Evolutionary conservation across 345 rosid genomes (phyloP).

Genomic region (Salix caprea): DNA sequence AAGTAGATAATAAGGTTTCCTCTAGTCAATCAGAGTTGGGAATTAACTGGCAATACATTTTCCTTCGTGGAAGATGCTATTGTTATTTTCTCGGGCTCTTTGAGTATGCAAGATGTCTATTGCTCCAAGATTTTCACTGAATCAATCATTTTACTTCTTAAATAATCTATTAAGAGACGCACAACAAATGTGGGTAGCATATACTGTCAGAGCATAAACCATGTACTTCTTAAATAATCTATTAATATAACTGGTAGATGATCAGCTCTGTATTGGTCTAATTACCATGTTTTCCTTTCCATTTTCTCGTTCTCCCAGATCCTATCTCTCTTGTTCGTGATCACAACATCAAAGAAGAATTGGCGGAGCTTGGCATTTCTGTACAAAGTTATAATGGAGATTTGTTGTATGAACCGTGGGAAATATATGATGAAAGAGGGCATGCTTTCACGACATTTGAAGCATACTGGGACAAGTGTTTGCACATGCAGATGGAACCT

Average conservation of each 20-base stretch:
- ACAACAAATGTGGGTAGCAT: not conserved
- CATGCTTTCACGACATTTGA: slow-evolving; percentile 63
- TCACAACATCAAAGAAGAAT: slow-evolving; percentile 68
- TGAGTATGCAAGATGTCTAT: not conserved
- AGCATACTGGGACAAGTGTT: slow-evolving; percentile 70
- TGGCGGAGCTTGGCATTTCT: slow-evolving; percentile 65
- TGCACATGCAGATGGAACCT: slow-evolving; percentile 58
- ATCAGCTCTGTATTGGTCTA: not conserved
- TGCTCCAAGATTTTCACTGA: not conserved
- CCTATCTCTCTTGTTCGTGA: slow-evolving; percentile 85
- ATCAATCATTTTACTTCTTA: not conserved
- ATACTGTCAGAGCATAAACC: not conserved
- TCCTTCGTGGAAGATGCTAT: not conserved
- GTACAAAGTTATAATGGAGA: slow-evolving; percentile 89
- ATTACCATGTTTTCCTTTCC: not conserved
- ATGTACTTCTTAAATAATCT: not conserved
- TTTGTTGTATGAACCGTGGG: slow-evolving; percentile 92
- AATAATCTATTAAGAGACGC: not conserved
- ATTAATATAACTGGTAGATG: not conserved
- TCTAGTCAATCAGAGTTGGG: not conserved
- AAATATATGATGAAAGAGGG: slow-evolving; percentile 62
- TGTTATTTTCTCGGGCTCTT: not conserved
- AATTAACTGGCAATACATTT: not conserved
- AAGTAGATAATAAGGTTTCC: not conserved
- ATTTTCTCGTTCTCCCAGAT: slow-evolving; percentile 34